A percentile compares a stretch with the other conserved stretches of the same genome.
phyloP scores from a whole-genome alignment of 305 asterid species.

The Salvia sclarea region DNA sequence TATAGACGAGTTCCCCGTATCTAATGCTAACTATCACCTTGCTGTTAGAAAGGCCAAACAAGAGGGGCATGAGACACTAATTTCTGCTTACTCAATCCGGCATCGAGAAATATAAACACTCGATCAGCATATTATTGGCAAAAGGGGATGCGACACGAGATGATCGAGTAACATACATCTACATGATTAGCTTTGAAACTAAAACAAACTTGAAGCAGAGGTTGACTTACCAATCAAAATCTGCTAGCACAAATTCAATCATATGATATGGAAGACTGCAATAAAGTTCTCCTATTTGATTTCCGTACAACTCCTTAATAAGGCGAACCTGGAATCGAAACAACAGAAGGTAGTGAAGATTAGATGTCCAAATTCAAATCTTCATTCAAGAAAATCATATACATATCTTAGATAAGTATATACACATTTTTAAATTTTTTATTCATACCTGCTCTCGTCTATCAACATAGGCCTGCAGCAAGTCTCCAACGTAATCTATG shows the following conservation, averaged over 20 bases:
- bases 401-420: too few relatives aligned
- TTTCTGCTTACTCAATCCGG: background rate
- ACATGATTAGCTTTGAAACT: constrained; percentile 14
- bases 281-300: constrained; percentile 88
- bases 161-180: background rate
- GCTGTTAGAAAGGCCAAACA: too few relatives aligned
- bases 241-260: constrained; percentile 76
- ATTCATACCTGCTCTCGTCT: constrained; percentile 95
- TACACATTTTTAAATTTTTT: too few relatives aligned
- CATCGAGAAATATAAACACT: background rate
- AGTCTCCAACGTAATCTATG: constrained; percentile 89
- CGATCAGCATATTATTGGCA: background rate
- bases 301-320: constrained; percentile 90
- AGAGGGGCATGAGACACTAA: background rate
- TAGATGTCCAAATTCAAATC: too few relatives aligned
- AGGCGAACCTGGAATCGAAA: constrained; percentile 80
- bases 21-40: constrained; percentile 81
- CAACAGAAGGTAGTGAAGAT: constrained; percentile 26
- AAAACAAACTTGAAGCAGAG: constrained; percentile 24
- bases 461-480: constrained; percentile 95
- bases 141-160: background rate
- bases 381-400: background rate
- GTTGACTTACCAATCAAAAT: constrained; percentile 72
- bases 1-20: constrained; percentile 70
- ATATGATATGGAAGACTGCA: constrained; percentile 89